phyloP scores from a whole-genome alignment of 108 stramenopile species.

The Skeletonema potamos region DNA sequence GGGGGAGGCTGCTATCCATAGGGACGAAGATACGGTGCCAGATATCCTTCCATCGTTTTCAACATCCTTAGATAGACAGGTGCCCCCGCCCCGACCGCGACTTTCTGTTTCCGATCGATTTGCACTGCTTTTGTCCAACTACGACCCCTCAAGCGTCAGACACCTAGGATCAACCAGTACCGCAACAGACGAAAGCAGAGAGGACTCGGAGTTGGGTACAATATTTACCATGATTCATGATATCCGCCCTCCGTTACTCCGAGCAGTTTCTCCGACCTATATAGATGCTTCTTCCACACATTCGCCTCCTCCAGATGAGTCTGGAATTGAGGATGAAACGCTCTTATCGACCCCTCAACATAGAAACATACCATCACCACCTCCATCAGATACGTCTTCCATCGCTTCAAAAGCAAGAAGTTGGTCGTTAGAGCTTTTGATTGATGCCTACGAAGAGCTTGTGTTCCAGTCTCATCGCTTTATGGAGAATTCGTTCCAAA shows the following conservation, averaged over 20 bases:
- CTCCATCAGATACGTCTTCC: neutral
- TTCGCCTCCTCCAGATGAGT: neutral
- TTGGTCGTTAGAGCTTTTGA: conserved; percentile 8
- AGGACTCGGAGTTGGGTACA: conserved; percentile 14
- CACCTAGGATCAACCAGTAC: neutral
- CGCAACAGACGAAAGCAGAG: conserved; percentile 5
- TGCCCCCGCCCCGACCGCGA: conserved; percentile 3
- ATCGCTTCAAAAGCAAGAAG: neutral
- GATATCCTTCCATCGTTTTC: neutral
- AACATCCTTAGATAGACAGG: neutral
- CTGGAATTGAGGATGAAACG: neutral
- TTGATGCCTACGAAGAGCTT: conserved; percentile 28
- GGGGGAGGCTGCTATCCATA: neutral
- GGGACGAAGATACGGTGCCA: neutral
- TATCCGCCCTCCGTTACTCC: conserved; percentile 8
- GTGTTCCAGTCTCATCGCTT: conserved; percentile 11
- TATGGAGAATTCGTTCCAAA: conserved; percentile 2
- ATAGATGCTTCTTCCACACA: neutral
- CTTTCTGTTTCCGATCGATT: conserved; percentile 36
- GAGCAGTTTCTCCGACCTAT: conserved; percentile 2
- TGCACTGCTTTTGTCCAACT: conserved; percentile 40
- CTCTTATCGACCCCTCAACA: neutral
- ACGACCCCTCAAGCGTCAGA: conserved; percentile 26
- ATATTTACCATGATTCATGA: conserved; percentile 7
- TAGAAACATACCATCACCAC: neutral